These are phyloP conservation scores for Saururus chinensis DNA, from an alignment of 164 flowering plant genomes.

Conservation along the genomic window DNA sequence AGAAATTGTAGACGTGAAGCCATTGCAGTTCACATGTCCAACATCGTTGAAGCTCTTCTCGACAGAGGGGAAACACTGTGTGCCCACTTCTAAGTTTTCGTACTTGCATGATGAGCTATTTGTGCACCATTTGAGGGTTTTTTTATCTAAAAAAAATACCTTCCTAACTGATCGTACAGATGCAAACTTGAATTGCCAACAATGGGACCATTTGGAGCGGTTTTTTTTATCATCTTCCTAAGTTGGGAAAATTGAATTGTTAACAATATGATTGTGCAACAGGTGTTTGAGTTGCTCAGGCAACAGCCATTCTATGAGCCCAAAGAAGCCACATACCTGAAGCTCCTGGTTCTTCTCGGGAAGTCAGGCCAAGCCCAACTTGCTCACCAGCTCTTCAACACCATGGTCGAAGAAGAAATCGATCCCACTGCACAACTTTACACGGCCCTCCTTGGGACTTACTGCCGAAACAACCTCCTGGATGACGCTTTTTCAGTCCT, in stretches of 20 bases:
- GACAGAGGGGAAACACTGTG: too few species aligned
- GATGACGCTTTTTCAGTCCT: slow-evolving; percentile 67
- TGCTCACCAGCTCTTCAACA: slow-evolving; percentile 66
- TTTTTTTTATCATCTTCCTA: not conserved
- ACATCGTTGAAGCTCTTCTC: too few species aligned
- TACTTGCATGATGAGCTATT: too few species aligned
- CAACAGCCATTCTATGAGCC: slow-evolving; percentile 83
- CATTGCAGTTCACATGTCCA: too few species aligned
- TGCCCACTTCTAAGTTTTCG: too few species aligned
- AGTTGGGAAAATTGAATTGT: not conserved
- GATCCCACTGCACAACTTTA: slow-evolving; percentile 71
- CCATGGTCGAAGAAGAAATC: slow-evolving; percentile 69
- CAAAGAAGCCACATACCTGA: slow-evolving; percentile 85
- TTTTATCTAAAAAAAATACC: not conserved
- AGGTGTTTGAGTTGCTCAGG: slow-evolving; percentile 85
- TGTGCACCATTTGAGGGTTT: not conserved
- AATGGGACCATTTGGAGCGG: not conserved
- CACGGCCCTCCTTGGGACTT: slow-evolving; percentile 80
- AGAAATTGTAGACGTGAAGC: too few species aligned
- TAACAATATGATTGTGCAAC: not conserved
- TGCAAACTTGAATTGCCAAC: not conserved
- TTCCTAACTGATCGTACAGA: not conserved
- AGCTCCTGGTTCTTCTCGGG: slow-evolving; percentile 81
- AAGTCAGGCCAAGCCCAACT: slow-evolving; percentile 64
- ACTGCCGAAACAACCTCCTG: slow-evolving; percentile 63